Evolutionary conservation across 2,329 filamentous ascomycete genomes (phyloP).

Genomic region (Botrytis cinerea): DNA sequence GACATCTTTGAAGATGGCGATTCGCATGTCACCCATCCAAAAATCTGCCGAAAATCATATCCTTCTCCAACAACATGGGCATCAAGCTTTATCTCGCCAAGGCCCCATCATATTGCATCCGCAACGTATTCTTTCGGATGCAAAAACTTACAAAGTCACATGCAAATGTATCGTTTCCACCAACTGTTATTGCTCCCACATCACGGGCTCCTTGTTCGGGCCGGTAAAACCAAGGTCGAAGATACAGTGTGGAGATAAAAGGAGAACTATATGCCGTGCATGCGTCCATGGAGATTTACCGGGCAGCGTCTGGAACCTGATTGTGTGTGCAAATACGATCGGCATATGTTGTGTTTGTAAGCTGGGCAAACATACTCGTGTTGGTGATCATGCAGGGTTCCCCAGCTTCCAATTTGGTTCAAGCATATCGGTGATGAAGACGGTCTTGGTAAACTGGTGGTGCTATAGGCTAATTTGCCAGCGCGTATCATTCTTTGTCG

Average conservation of each 20-base stretch:
- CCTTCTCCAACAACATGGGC: background rate
- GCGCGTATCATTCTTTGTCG: background rate
- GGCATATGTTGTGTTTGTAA: slow-evolving; percentile 1
- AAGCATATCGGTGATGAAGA: background rate
- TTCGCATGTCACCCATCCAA: background rate
- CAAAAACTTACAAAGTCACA: background rate
- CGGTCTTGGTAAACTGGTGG: background rate
- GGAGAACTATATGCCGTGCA: background rate
- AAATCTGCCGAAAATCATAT: background rate
- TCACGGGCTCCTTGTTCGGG: background rate
- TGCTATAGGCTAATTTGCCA: background rate
- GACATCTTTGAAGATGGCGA: background rate
- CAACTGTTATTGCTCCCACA: background rate
- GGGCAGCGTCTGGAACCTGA: background rate
- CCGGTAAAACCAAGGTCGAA: background rate
- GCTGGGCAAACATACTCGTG: background rate
- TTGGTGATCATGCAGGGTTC: slow-evolving; percentile 8
- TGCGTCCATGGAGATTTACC: background rate
- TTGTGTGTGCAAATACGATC: background rate
- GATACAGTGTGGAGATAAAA: background rate
- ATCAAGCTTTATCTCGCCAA: background rate
- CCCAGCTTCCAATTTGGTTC: background rate
- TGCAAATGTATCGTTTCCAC: background rate
- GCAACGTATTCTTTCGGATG: background rate
- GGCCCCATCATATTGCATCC: background rate